phyloP scores from a whole-genome alignment of 2,329 filamentous ascomycete genomes.

The Trichophaea hybrida region DNA sequence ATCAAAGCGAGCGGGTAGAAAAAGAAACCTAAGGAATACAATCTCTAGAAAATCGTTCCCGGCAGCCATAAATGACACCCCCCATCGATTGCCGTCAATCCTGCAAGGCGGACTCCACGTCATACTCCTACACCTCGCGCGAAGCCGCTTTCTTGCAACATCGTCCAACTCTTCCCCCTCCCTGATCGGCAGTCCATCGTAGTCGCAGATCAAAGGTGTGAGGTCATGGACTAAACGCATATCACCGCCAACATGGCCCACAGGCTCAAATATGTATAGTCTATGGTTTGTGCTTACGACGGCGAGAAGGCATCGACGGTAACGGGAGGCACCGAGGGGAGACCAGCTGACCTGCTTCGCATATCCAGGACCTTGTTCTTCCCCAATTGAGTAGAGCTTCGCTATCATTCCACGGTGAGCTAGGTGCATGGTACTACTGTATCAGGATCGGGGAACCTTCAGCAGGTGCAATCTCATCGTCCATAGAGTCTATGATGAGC shows the following conservation, averaged over 20 bases:
- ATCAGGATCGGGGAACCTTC: too few relatives aligned
- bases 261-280: slow-evolving; percentile 21
- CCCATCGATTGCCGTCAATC: slow-evolving; percentile 15
- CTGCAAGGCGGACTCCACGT: slow-evolving; percentile 22
- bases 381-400: slow-evolving; percentile 23
- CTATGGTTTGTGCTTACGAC: slow-evolving; percentile 22
- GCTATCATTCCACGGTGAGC: too few relatives aligned
- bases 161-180: not conserved
- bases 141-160: slow-evolving; percentile 14
- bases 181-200: not conserved
- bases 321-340: slow-evolving; percentile 20
- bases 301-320: slow-evolving; percentile 20
- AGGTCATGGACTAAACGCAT: slow-evolving; percentile 6
- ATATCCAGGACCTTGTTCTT: slow-evolving; percentile 24
- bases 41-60: slow-evolving; percentile 23
- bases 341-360: slow-evolving; percentile 21
- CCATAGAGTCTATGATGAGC: slow-evolving; percentile 16
- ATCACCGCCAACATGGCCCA: slow-evolving; percentile 17
- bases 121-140: slow-evolving; percentile 17
- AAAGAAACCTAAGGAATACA: slow-evolving; percentile 20
- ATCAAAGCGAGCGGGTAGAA: not conserved
- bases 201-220: not conserved
- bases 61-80: slow-evolving; percentile 19
- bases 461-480: slow-evolving; percentile 19
- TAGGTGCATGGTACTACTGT: too few relatives aligned